phyloP scores from a whole-genome alignment of 805 yeast genomes.

The Wickerhamomyces silvicola region DNA sequence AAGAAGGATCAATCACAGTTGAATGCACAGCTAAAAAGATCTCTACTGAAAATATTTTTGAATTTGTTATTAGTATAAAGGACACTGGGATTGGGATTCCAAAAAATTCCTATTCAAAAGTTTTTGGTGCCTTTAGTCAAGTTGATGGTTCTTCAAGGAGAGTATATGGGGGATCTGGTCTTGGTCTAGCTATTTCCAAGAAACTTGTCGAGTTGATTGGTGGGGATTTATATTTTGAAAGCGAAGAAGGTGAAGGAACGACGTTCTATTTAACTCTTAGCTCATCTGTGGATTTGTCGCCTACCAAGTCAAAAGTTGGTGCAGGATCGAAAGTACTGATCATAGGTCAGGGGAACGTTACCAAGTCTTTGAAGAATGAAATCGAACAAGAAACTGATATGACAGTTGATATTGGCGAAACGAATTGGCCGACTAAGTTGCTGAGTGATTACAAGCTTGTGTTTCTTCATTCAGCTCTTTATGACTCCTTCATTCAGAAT shows the following conservation, averaged over 20 bases:
- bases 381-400: constrained; percentile 4
- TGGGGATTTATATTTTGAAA: constrained; percentile 81
- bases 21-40: constrained; percentile 47
- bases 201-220: constrained; percentile 85
- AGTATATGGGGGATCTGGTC: constrained; percentile 86
- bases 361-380: constrained; percentile 9
- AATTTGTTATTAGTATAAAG: constrained; percentile 71
- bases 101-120: constrained; percentile 71
- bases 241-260: constrained; percentile 73
- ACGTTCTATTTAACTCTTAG: constrained; percentile 73
- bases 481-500: constrained; percentile 3
- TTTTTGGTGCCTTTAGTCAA: constrained; percentile 84
- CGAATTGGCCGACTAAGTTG: not conserved
- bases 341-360: constrained; percentile 3
- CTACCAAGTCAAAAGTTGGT: not conserved
- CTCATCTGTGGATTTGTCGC: constrained; percentile 1
- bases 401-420: constrained; percentile 3
- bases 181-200: constrained; percentile 80
- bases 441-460: constrained; percentile 4
- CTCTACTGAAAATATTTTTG: constrained; percentile 27
- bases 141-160: constrained; percentile 90
- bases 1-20: constrained; percentile 70
- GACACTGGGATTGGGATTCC: constrained; percentile 89
- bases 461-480: constrained; percentile 7
- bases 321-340: constrained; percentile 6